phyloP scores from a whole-genome alignment of 2,329 filamentous ascomycete genomes.

The Cucurbitaria berberidis region DNA sequence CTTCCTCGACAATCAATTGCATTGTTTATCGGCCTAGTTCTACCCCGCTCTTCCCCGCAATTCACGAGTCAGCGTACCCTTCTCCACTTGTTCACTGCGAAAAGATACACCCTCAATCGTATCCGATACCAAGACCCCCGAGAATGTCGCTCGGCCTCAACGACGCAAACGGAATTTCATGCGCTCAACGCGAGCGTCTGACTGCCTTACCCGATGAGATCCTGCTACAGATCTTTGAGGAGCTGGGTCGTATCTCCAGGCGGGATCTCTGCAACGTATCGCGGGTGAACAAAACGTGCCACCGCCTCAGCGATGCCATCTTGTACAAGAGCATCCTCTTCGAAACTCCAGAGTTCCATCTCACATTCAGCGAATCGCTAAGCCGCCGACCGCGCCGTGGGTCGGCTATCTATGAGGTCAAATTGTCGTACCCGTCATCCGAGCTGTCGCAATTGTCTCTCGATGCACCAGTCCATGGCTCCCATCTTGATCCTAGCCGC shows the following conservation, averaged over 20 bases:
- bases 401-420: slow-evolving; percentile 42
- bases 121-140: neutral
- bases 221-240: slow-evolving; percentile 40
- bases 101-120: neutral
- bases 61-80: neutral
- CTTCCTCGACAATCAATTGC: neutral
- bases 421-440: slow-evolving; percentile 39
- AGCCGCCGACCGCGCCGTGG: slow-evolving; percentile 39
- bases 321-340: slow-evolving; percentile 43
- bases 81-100: neutral
- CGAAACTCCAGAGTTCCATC: slow-evolving; percentile 39
- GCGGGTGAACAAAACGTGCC: slow-evolving; percentile 38
- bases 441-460: slow-evolving; percentile 40
- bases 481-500: slow-evolving; percentile 28
- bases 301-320: slow-evolving; percentile 39
- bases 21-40: neutral
- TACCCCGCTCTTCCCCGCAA: neutral
- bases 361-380: slow-evolving; percentile 43
- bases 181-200: slow-evolving; percentile 16
- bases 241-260: slow-evolving; percentile 31
- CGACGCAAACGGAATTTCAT: neutral
- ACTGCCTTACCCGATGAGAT: slow-evolving; percentile 37
- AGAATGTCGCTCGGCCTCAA: neutral
- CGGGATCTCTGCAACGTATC: slow-evolving; percentile 38
- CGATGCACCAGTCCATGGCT: slow-evolving; percentile 34